Conservation (phyloP, 2,329 filamentous ascomycete genomes). For the Bipolaris cookei region DNA sequence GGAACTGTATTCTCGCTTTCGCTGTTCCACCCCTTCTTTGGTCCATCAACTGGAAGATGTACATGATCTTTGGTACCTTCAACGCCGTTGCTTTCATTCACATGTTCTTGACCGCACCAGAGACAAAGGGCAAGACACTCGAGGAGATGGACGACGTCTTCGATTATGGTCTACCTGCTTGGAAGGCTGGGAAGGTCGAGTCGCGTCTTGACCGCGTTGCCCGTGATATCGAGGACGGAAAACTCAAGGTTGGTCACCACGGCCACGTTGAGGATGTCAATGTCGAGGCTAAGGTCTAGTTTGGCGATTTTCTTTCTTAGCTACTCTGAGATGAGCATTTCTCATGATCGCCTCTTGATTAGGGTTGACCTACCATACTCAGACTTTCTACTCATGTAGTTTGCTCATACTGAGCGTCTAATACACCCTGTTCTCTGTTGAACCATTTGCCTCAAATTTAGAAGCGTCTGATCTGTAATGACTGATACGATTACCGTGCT, state of each 20-base stretch:
- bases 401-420: neutral
- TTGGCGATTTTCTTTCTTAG: neutral
- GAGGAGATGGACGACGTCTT: slow-evolving; percentile 53
- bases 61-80: slow-evolving; percentile 51
- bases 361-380: neutral
- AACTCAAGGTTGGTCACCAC: slow-evolving; percentile 33
- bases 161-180: slow-evolving; percentile 46
- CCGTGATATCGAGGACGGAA: slow-evolving; percentile 47
- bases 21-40: slow-evolving; percentile 51
- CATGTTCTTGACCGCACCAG: slow-evolving; percentile 50
- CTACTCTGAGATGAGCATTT: neutral
- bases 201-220: slow-evolving; percentile 46
- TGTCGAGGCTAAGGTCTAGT: slow-evolving; percentile 28
- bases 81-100: slow-evolving; percentile 48
- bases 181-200: slow-evolving; percentile 38
- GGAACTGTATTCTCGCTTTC: slow-evolving; percentile 51
- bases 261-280: slow-evolving; percentile 20
- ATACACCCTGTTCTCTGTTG: neutral
- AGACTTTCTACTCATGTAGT: neutral
- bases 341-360: neutral
- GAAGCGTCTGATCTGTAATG: neutral
- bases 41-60: slow-evolving; percentile 53
- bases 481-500: neutral
- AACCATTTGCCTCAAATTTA: neutral
- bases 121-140: slow-evolving; percentile 51